A percentile compares a stretch with the other conserved stretches of the same genome.
These are phyloP conservation scores for Fusarium mundagurra DNA, from an alignment of 2,329 filamentous ascomycete genomes.

Conservation along the genomic window DNA sequence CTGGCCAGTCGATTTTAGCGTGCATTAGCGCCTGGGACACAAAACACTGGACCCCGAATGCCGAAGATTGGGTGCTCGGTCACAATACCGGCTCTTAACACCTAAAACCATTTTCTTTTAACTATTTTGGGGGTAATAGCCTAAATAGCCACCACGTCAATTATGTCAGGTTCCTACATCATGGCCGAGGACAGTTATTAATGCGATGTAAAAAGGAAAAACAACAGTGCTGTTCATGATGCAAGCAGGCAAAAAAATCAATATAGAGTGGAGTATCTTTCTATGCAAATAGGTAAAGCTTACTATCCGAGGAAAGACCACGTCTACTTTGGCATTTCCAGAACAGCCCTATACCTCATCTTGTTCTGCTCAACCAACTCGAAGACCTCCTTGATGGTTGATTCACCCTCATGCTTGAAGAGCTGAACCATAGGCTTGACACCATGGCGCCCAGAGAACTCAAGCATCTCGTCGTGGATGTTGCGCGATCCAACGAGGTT, in stretches of 20 bases:
- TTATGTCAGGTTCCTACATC: accelerated
- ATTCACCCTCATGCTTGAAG: conserved; percentile 3
- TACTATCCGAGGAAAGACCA: accelerated
- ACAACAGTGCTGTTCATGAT: not conserved
- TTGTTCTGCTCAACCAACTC: not conserved
- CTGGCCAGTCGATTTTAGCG: not conserved
- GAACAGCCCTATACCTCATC: conserved; percentile 12
- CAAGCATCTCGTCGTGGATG: conserved; percentile 10
- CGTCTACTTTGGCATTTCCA: not conserved
- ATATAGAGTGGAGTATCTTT: not conserved
- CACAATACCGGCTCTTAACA: accelerated
- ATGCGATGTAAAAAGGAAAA: not conserved
- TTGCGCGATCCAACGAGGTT: not conserved
- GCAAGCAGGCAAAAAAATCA: not conserved
- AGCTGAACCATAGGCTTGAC: conserved; percentile 1
- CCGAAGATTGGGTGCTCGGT: no score
- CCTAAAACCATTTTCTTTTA: not conserved
- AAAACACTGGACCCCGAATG: not conserved
- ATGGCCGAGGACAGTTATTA: accelerated
- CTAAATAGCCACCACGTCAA: accelerated
- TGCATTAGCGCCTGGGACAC: not conserved
- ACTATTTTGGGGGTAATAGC: accelerated
- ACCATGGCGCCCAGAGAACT: not conserved
- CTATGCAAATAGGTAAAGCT: accelerated
- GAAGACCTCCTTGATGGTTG: not conserved